Evolutionary conservation across 2,329 filamentous ascomycete genomes (phyloP).

Genomic region (Xylaria digitata): DNA sequence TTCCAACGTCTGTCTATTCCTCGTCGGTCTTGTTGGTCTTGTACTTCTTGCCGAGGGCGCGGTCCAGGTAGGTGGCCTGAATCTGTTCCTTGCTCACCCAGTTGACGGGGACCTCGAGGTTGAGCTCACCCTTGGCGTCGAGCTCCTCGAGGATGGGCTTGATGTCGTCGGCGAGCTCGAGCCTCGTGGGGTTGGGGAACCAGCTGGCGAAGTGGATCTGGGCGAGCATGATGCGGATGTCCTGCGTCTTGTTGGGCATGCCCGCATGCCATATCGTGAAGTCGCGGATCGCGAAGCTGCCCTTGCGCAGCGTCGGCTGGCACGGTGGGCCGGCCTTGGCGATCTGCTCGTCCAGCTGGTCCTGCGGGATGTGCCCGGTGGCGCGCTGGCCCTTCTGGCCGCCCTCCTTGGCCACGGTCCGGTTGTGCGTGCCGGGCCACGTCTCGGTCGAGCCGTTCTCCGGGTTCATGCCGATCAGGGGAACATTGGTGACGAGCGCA

Average conservation of each 20-base stretch:
- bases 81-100: constrained; percentile 59
- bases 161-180: constrained; percentile 65
- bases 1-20: constrained; percentile 9
- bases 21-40: constrained; percentile 63
- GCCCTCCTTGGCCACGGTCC: constrained; percentile 55
- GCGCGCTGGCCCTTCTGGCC: constrained; percentile 61
- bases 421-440: constrained; percentile 67
- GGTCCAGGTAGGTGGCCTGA: constrained; percentile 61
- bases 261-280: constrained; percentile 72
- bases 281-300: constrained; percentile 68
- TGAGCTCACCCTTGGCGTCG: constrained; percentile 46
- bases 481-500: constrained; percentile 65
- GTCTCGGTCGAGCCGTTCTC: constrained; percentile 68
- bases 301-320: constrained; percentile 64
- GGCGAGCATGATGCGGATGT: constrained; percentile 70
- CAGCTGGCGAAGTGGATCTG: constrained; percentile 69
- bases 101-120: constrained; percentile 63
- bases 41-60: constrained; percentile 71
- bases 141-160: constrained; percentile 57
- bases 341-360: constrained; percentile 54
- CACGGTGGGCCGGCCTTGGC: constrained; percentile 54
- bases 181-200: constrained; percentile 67
- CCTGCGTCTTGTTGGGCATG: constrained; percentile 66
- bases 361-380: constrained; percentile 61
- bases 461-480: constrained; percentile 61